Conservation (phyloP, 2,329 filamentous ascomycete species). For the Aspergillus niger region DNA sequence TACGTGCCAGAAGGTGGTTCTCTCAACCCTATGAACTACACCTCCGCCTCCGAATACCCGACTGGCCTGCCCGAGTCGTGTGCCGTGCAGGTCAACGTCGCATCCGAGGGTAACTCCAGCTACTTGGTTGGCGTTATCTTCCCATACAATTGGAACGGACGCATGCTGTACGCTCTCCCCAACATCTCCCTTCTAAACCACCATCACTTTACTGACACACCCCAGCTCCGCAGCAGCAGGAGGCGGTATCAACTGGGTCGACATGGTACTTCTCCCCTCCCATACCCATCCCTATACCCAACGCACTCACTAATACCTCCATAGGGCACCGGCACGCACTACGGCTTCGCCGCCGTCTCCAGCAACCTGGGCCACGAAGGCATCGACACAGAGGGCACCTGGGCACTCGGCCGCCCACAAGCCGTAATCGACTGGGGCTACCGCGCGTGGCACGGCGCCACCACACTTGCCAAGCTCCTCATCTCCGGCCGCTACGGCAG, state of each 20-base stretch:
- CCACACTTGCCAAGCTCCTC: background rate
- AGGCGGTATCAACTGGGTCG: background rate
- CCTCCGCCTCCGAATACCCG: background rate
- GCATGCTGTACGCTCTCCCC: background rate
- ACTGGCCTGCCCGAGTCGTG: background rate
- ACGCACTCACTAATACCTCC: background rate
- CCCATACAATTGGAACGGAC: background rate
- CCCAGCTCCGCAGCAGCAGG: background rate
- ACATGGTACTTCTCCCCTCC: background rate
- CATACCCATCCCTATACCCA: background rate
- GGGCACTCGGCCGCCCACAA: background rate
- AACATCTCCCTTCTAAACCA: background rate
- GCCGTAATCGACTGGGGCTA: background rate
- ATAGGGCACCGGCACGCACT: background rate
- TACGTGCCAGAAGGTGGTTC: background rate
- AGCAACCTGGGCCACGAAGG: background rate
- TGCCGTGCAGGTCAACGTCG: background rate
- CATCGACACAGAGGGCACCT: background rate
- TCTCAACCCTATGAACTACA: background rate
- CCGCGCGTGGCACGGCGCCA: background rate
- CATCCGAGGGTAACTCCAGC: background rate
- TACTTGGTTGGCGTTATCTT: background rate
- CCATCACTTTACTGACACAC: background rate
- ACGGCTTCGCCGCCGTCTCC: background rate
- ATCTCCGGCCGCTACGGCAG: background rate